phyloP scores from a whole-genome alignment of 1,139 yeast species.

The Kluyveromyces sp. region DNA sequence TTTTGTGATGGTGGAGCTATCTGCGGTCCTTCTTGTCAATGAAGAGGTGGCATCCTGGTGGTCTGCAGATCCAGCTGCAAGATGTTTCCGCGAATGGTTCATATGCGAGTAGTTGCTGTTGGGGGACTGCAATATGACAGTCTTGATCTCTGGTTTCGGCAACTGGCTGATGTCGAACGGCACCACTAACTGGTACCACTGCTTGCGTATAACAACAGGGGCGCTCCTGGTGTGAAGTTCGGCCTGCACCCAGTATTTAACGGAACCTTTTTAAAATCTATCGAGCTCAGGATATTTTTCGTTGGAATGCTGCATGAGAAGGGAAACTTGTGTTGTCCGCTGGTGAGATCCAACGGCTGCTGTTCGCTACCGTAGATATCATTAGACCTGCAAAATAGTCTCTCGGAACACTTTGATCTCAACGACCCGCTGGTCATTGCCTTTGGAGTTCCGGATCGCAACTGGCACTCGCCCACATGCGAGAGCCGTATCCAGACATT shows the following conservation, averaged over 20 bases:
- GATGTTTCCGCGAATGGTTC: background rate
- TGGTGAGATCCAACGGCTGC: conserved; percentile 41
- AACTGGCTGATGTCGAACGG: conserved; percentile 67
- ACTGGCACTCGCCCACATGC: conserved; percentile 49
- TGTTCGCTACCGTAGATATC: conserved; percentile 51
- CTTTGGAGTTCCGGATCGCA: conserved; percentile 29
- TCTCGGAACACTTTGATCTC: conserved; percentile 16
- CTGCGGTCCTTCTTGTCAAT: conserved; percentile 16
- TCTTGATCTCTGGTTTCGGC: conserved; percentile 61
- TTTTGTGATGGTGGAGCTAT: conserved; percentile 12
- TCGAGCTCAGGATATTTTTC: conserved; percentile 61
- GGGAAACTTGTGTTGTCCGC: conserved; percentile 85
- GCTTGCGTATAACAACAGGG: conserved; percentile 7
- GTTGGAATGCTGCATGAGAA: conserved; percentile 72
- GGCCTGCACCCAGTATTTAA: conserved; percentile 58
- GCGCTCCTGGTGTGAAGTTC: conserved; percentile 33
- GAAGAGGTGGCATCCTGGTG: conserved; percentile 19
- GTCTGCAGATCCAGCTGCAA: conserved; percentile 10
- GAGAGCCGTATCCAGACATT: conserved; percentile 48
- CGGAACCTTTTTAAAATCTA: conserved; percentile 77
- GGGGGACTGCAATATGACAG: conserved; percentile 47
- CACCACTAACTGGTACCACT: conserved; percentile 47
- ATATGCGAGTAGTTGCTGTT: background rate
- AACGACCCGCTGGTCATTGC: background rate
- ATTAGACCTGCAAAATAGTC: conserved; percentile 57